Base-by-base conservation (phyloP, 1,284 basidiomycete genomes). In the Austroboletus niveus region DNA sequence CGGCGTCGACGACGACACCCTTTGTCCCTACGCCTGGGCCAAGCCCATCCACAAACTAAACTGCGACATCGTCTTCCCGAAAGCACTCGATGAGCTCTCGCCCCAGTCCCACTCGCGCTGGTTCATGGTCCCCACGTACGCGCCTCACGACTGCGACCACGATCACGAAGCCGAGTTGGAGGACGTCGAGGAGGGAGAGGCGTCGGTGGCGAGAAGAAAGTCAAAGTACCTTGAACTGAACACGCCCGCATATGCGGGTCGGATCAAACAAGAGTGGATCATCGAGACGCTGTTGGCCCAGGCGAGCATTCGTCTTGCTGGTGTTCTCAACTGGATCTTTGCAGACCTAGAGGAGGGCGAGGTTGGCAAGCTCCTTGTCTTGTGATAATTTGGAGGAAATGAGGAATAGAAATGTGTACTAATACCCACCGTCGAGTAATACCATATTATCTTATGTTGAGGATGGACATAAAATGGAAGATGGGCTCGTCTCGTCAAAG, bases 21-120 rank as follows among this genome's bases (percentile, higher is more conserved):
- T 93, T 24, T 97, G 94, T 65, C 93, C 94, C 0, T 89, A 85
- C 63, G 75, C 80, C 42, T 92, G 89, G 89, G 80, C 85, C 1
- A 70, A 77, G 53, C 77, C 81, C 2, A 78, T 89, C 51, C 89
- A 94, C 61, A 62, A 73, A 45, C 78, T 93, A 54, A 91, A 93
- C 71, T 94, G 92, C 72, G 79, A 83, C 12, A 68, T 91, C 52
- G 79, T 89, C 1, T 96, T 86, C 88, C 92, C 87, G 0, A 70
- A 72, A 53, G 85, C 76, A 51, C 73, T 91, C 42, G 84, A 87
- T 55, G 64, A 24, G 22, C 22, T 24, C 57, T 24, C 49, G 49
- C 22, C 9, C 51, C 47, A 35, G n/a, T 12, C n/a, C 7, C 36
- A 38, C 2, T 38, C 36, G 9, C 36, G 36, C 36, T 38, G 15